Evolutionary conservation across 2,329 filamentous ascomycete genomes (phyloP).

Genomic region (Botrytis sinoallii): DNA sequence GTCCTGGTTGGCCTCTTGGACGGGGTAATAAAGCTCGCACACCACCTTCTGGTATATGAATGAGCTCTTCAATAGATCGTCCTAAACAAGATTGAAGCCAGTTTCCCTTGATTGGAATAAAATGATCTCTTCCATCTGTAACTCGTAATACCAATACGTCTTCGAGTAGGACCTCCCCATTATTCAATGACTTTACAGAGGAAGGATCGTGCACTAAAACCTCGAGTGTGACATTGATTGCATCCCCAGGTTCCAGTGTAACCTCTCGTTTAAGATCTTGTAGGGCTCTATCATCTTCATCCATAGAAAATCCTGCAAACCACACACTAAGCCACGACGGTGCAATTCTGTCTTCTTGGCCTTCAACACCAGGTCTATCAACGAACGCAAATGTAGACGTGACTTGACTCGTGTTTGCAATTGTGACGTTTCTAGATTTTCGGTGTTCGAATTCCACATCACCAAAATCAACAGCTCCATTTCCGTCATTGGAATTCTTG

Average conservation of each 20-base stretch:
- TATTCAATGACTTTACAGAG: slow-evolving; percentile 69
- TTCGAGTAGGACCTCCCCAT: slow-evolving; percentile 63
- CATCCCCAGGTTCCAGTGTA: slow-evolving; percentile 80
- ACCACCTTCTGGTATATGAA: slow-evolving; percentile 81
- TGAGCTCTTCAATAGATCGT: slow-evolving; percentile 82
- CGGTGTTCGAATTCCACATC: slow-evolving; percentile 66
- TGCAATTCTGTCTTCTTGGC: slow-evolving; percentile 42
- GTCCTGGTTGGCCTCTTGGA: slow-evolving; percentile 11
- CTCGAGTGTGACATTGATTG: slow-evolving; percentile 66
- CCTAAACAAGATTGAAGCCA: slow-evolving; percentile 85
- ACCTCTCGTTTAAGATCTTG: slow-evolving; percentile 42
- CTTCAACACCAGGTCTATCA: slow-evolving; percentile 64
- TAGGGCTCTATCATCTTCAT: slow-evolving; percentile 27
- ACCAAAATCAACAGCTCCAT: slow-evolving; percentile 71
- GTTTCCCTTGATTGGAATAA: slow-evolving; percentile 72
- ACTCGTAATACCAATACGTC: slow-evolving; percentile 87
- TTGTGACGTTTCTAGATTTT: slow-evolving; percentile 66
- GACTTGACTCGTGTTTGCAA: slow-evolving; percentile 89
- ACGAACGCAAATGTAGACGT: slow-evolving; percentile 77
- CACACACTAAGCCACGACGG: slow-evolving; percentile 69
- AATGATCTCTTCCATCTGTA: slow-evolving; percentile 81
- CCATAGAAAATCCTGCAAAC: slow-evolving; percentile 54
- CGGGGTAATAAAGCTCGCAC: slow-evolving; percentile 51
- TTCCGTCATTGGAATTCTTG: slow-evolving; percentile 38
- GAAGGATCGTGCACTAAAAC: slow-evolving; percentile 62